Percentiles rank a stretch among this genome's conserved stretches.
These are phyloP conservation scores for Paecilomyces dactylethromorphus DNA, from an alignment of 2,329 filamentous ascomycete genomes.

Conservation along the genomic window DNA sequence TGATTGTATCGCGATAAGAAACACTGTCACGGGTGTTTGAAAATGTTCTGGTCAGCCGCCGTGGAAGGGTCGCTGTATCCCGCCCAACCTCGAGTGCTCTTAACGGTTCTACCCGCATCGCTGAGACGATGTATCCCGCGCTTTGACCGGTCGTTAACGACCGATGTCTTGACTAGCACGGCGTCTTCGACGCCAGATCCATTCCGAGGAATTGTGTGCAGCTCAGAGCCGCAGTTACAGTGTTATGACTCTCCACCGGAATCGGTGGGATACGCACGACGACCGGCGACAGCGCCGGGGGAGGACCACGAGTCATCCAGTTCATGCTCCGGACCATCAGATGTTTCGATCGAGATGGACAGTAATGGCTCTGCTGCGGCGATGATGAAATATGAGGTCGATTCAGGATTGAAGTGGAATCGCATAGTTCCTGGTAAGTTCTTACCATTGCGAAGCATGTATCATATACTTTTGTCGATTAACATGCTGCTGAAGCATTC, in stretches of 20 bases:
- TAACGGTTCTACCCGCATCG: neutral
- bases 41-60: neutral
- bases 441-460: neutral
- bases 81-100: neutral
- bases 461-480: neutral
- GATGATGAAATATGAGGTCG: conserved; percentile 18
- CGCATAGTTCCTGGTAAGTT: conserved; percentile 25
- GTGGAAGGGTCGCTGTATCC: neutral
- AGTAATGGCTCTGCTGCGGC: neutral
- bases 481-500: conserved; percentile 17
- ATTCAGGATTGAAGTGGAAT: conserved; percentile 29
- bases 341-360: neutral
- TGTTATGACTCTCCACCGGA: neutral
- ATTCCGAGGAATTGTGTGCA: neutral
- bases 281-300: neutral
- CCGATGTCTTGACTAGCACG: neutral
- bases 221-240: neutral
- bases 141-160: neutral
- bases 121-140: neutral
- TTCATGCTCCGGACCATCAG: neutral
- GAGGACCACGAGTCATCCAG: neutral
- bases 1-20: neutral
- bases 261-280: neutral
- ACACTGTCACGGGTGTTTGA: neutral
- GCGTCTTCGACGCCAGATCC: neutral